Conservation (phyloP, 1,284 basidiomycete species). For the Phlebopus sp. region DNA sequence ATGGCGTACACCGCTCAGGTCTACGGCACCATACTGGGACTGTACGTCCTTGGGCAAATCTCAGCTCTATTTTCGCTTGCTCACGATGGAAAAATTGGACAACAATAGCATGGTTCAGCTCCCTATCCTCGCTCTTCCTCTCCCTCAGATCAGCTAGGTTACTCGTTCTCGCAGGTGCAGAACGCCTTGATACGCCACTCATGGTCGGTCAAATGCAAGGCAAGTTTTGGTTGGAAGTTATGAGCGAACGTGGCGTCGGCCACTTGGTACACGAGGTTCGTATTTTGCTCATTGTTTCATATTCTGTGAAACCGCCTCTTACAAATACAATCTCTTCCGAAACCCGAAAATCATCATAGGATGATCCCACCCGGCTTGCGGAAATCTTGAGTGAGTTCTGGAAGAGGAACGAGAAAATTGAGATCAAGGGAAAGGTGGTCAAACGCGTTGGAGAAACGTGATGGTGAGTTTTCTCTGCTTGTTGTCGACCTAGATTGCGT, state of each 20-base stretch:
- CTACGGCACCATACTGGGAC: slow-evolving; percentile 88
- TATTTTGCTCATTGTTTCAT: no score
- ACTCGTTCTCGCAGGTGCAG: slow-evolving; percentile 89
- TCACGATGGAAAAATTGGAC: no score
- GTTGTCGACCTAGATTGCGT: no score
- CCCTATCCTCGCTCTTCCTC: slow-evolving; percentile 79
- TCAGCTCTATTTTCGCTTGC: not conserved
- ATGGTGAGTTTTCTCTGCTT: not conserved
- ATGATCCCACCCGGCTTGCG: slow-evolving; percentile 80
- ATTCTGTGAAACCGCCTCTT: no score
- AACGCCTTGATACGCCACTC: slow-evolving; percentile 87
- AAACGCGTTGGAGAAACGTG: slow-evolving; percentile 78
- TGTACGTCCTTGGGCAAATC: slow-evolving; percentile 46
- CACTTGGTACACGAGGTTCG: slow-evolving; percentile 93
- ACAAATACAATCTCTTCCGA: no score
- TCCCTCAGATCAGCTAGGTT: slow-evolving; percentile 76
- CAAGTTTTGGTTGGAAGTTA: slow-evolving; percentile 92
- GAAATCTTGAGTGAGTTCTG: slow-evolving; percentile 87
- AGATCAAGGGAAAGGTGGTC: slow-evolving; percentile 51
- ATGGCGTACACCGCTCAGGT: slow-evolving; percentile 85
- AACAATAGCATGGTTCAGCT: slow-evolving; percentile 82
- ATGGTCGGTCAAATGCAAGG: slow-evolving; percentile 99
- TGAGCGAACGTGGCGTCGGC: slow-evolving; percentile 70
- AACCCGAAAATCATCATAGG: slow-evolving; percentile 46
- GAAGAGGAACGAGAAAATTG: slow-evolving; percentile 80